A percentile compares a stretch with the other conserved stretches of the same genome.
phyloP scores from a whole-genome alignment of 495 filamentous ascomycete species.

The Penicillium cinerascens region DNA sequence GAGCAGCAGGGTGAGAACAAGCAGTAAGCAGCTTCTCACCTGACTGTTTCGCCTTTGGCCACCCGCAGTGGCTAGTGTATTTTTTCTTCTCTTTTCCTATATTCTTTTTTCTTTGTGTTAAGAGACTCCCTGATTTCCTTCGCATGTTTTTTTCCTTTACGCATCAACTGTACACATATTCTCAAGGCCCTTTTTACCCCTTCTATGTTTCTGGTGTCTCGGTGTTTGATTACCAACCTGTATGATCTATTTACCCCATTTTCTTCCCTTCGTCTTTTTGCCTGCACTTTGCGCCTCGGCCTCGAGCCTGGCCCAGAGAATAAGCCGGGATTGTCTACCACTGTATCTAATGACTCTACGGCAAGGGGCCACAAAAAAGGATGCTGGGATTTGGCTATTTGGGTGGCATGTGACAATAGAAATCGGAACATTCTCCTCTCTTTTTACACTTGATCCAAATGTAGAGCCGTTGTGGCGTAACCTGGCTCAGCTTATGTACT shows the following conservation, averaged over 20 bases:
- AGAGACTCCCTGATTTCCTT: slow-evolving; percentile 29
- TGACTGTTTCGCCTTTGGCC: slow-evolving; percentile 1
- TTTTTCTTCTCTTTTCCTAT: slow-evolving; percentile 29
- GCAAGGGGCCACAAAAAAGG: slow-evolving; percentile 42
- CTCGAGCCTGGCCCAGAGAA: slow-evolving; percentile 7
- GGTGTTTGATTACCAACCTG: slow-evolving; percentile 35
- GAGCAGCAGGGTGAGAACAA: slow-evolving; percentile 81
- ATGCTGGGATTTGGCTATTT: slow-evolving; percentile 34
- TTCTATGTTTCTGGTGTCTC: slow-evolving; percentile 35
- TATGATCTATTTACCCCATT: slow-evolving; percentile 24
- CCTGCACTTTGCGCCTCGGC: slow-evolving; percentile 27
- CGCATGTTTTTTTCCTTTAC: slow-evolving; percentile 28
- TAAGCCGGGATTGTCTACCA: slow-evolving; percentile 35
- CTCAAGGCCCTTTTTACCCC: slow-evolving; percentile 21
- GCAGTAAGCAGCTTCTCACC: slow-evolving; percentile 48
- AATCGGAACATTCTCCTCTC: slow-evolving; percentile 48
- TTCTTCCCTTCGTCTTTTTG: slow-evolving; percentile 30
- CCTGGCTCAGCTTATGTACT: slow-evolving; percentile 3
- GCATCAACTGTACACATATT: slow-evolving; percentile 46
- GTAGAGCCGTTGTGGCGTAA: slow-evolving; percentile 10
- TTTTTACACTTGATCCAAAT: slow-evolving; percentile 21
- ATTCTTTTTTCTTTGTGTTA: slow-evolving; percentile 16
- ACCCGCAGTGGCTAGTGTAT: slow-evolving; percentile 22
- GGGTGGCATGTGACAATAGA: slow-evolving; percentile 47
- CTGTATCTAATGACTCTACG: slow-evolving; percentile 50